A percentile compares a stretch with the other conserved stretches of the same genome.
Conservation (phyloP, 768 basidiomycete species). For the Pseudohyphozyma bogoriensis region DNA sequence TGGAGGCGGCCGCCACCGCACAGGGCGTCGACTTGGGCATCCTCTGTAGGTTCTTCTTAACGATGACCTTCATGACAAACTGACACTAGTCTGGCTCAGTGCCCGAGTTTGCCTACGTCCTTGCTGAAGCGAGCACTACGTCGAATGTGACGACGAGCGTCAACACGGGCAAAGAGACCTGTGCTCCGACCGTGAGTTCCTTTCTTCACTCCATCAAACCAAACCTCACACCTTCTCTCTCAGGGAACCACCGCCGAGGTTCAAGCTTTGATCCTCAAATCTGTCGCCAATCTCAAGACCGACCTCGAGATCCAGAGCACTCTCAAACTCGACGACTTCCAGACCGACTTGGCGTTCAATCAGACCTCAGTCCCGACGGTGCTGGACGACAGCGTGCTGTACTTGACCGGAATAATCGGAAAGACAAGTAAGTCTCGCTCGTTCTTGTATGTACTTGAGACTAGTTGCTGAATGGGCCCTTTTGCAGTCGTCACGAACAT, state of each 20-base stretch:
- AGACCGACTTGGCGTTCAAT: conserved; percentile 50
- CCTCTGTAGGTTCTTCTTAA: conserved; percentile 38
- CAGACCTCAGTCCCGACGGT: conserved; percentile 51
- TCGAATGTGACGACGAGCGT: conserved; percentile 44
- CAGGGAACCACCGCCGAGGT: conserved; percentile 49
- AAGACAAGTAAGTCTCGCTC: conserved; percentile 47
- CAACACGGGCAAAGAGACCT: conserved; percentile 48
- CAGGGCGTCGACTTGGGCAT: conserved; percentile 52
- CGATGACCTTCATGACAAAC: conserved; percentile 43
- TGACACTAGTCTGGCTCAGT: conserved; percentile 33
- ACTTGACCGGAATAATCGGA: conserved; percentile 59
- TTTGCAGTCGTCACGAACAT: conserved; percentile 33
- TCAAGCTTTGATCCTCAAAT: conserved; percentile 51
- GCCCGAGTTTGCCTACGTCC: conserved; percentile 15
- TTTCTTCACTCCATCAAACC: no score
- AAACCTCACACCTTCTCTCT: neutral
- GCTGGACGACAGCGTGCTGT: conserved; percentile 57
- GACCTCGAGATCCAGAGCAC: conserved; percentile 49
- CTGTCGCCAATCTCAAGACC: conserved; percentile 48
- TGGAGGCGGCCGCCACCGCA: conserved; percentile 46
- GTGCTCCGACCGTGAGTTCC: conserved; percentile 50
- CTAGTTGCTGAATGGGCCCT: conserved; percentile 41
- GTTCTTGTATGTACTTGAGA: conserved; percentile 31
- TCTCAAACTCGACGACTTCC: conserved; percentile 56
- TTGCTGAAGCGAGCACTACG: neutral